Evolutionary conservation across 1,284 basidiomycete genomes (phyloP).

Genomic region (Neotropicomus parvogracilis): DNA sequence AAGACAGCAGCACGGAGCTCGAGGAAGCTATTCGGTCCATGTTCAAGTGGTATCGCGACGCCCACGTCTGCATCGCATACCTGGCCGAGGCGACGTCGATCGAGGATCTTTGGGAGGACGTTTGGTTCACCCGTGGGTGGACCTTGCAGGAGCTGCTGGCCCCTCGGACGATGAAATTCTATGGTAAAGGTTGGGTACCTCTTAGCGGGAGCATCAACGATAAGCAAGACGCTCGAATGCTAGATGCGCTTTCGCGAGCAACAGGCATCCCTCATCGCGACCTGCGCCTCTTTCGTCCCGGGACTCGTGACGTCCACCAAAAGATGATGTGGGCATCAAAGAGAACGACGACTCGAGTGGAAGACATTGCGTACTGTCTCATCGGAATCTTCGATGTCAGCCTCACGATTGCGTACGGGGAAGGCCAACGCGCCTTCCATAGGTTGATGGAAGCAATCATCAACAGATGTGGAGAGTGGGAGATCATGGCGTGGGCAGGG

Average conservation of each 20-base stretch:
- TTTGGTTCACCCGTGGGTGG: slow-evolving; percentile 35
- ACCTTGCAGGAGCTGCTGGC: slow-evolving; percentile 31
- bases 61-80: slow-evolving; percentile 33
- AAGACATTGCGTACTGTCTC: slow-evolving; percentile 32
- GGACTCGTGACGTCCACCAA: slow-evolving; percentile 25
- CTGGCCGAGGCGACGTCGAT: slow-evolving; percentile 29
- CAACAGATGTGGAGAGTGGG: slow-evolving; percentile 30
- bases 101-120: slow-evolving; percentile 27
- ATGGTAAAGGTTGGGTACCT: slow-evolving; percentile 26
- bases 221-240: slow-evolving; percentile 25
- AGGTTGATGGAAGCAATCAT: slow-evolving; percentile 32
- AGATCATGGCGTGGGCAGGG: slow-evolving; percentile 34
- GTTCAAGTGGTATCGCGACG: slow-evolving; percentile 33
- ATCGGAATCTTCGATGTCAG: slow-evolving; percentile 33
- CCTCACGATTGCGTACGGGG: slow-evolving; percentile 33
- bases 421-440: slow-evolving; percentile 30
- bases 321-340: slow-evolving; percentile 36
- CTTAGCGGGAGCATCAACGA: slow-evolving; percentile 25
- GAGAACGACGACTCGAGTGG: slow-evolving; percentile 32
- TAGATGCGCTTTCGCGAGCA: slow-evolving; percentile 27
- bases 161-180: slow-evolving; percentile 30
- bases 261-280: slow-evolving; percentile 29
- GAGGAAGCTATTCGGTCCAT: slow-evolving; percentile 34
- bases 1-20: slow-evolving; percentile 29
- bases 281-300: slow-evolving; percentile 27